Percentiles rank a stretch among this genome's conserved stretches.
Conservation (phyloP, 75 land plant genomes). For the Pseudotsuga menziesii region DNA sequence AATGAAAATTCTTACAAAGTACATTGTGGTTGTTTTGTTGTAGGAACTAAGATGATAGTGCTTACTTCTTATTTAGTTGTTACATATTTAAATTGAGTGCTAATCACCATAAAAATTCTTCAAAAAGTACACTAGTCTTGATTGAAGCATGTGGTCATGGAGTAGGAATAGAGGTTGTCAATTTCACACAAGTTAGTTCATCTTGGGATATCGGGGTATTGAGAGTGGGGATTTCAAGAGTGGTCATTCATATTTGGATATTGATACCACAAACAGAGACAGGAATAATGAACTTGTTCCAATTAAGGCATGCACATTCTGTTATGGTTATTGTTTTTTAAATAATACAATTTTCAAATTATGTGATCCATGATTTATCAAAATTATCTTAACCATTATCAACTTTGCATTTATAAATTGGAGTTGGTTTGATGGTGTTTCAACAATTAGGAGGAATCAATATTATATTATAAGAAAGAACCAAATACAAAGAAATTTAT, state of each 20-base stretch:
- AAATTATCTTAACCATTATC: not conserved
- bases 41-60: too few relatives aligned
- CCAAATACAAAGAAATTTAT: too few relatives aligned
- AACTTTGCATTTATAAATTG: conserved; percentile 12
- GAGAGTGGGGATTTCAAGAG: too few relatives aligned
- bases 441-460: too few relatives aligned
- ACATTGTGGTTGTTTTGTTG: too few relatives aligned
- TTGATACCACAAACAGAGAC: conserved; percentile 10
- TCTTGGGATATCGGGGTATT: too few relatives aligned
- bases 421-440: conserved; percentile 23
- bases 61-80: too few relatives aligned
- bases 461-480: too few relatives aligned
- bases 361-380: not conserved
- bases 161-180: not conserved
- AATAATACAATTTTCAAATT: not conserved
- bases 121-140: too few relatives aligned
- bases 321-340: conserved; percentile 9
- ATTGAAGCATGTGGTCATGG: not conserved
- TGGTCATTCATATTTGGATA: not conserved
- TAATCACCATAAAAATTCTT: too few relatives aligned
- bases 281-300: conserved; percentile 43
- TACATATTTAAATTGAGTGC: too few relatives aligned
- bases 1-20: too few relatives aligned
- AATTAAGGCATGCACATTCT: conserved; percentile 12
- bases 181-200: not conserved